A percentile compares a stretch with the other conserved stretches of the same genome.
Conservation (phyloP, 2,329 filamentous ascomycete species). For the Cladosporium austrohemisphaericum region DNA sequence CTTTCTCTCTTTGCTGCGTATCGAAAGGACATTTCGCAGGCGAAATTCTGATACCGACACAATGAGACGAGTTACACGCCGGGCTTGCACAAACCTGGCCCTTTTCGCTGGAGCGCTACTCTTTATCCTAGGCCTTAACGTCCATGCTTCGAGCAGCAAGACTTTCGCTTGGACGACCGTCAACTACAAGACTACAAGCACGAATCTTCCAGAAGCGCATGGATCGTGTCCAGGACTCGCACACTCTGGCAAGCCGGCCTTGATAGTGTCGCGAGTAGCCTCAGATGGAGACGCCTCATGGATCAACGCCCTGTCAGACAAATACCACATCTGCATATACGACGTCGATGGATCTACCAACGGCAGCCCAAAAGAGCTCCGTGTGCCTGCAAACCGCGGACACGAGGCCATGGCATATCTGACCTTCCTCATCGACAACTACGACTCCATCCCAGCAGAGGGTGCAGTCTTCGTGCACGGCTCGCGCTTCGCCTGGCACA, state of each 20-base stretch:
- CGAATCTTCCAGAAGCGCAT: conserved; percentile 31
- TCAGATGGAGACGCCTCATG: conserved; percentile 42
- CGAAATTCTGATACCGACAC: neutral
- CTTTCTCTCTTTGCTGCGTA: too few relatives aligned
- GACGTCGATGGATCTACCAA: conserved; percentile 36
- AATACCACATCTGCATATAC: conserved; percentile 48
- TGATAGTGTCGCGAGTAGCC: conserved; percentile 42
- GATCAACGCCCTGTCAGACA: conserved; percentile 37
- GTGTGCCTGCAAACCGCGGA: conserved; percentile 51
- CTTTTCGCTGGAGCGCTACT: conserved; percentile 35
- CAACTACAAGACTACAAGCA: conserved; percentile 39
- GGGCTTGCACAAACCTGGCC: conserved; percentile 34
- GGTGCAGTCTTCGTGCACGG: conserved; percentile 59
- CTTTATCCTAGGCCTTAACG: conserved; percentile 39
- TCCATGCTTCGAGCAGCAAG: conserved; percentile 30
- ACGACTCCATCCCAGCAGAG: conserved; percentile 52
- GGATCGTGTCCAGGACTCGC: conserved; percentile 44
- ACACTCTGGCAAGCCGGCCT: conserved; percentile 39
- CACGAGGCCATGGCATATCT: conserved; percentile 61
- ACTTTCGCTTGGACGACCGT: conserved; percentile 44
- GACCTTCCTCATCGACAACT: conserved; percentile 58
- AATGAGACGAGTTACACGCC: conserved; percentile 39
- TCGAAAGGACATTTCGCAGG: too few relatives aligned
- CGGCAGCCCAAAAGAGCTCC: conserved; percentile 27
- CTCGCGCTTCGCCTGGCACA: conserved; percentile 55